Conservation (phyloP, 2,329 filamentous ascomycete genomes). For the Xylariomycetidae sp. region DNA sequence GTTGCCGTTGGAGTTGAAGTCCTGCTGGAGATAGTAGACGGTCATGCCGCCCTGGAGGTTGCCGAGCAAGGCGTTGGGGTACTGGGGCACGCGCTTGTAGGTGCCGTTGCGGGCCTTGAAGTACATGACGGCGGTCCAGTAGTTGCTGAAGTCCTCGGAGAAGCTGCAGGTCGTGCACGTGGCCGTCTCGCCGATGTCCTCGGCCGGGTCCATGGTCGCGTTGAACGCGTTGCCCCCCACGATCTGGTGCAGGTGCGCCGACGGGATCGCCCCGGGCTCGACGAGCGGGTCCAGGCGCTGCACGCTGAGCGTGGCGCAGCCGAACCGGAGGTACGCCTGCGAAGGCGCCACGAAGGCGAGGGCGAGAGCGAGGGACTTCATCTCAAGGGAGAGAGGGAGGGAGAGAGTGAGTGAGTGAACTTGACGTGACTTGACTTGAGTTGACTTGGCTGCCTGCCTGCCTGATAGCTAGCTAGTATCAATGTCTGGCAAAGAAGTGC, state of each 20-base stretch:
- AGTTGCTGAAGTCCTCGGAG: constrained; percentile 26
- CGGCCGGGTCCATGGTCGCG: constrained; percentile 20
- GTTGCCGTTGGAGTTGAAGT: constrained; percentile 35
- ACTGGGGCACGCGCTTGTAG: constrained; percentile 23
- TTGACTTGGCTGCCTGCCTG: constrained; percentile 8
- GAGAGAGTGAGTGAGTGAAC: constrained; percentile 40
- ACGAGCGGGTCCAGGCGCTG: constrained; percentile 23
- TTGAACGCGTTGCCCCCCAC: constrained; percentile 23
- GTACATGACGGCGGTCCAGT: constrained; percentile 25
- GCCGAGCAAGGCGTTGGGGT: constrained; percentile 27
- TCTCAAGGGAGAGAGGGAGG: constrained; percentile 33
- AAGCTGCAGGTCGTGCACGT: constrained; percentile 31
- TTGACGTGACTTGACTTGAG: constrained; percentile 10
- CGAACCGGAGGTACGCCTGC: constrained; percentile 23
- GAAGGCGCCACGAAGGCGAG: constrained; percentile 20
- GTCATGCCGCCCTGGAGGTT: constrained; percentile 34
- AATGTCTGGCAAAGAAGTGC: too few species aligned
- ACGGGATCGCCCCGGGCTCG: constrained; percentile 19
- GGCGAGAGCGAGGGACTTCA: constrained; percentile 20
- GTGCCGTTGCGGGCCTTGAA: constrained; percentile 26
- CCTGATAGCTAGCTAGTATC: constrained; percentile 1
- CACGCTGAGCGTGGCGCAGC: constrained; percentile 21
- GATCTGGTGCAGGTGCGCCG: constrained; percentile 23
- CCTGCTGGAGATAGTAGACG: constrained; percentile 37
- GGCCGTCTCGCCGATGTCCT: constrained; percentile 21